phyloP scores from a whole-genome alignment of 2,329 filamentous ascomycete genomes.

The Xylariaceae sp. region DNA sequence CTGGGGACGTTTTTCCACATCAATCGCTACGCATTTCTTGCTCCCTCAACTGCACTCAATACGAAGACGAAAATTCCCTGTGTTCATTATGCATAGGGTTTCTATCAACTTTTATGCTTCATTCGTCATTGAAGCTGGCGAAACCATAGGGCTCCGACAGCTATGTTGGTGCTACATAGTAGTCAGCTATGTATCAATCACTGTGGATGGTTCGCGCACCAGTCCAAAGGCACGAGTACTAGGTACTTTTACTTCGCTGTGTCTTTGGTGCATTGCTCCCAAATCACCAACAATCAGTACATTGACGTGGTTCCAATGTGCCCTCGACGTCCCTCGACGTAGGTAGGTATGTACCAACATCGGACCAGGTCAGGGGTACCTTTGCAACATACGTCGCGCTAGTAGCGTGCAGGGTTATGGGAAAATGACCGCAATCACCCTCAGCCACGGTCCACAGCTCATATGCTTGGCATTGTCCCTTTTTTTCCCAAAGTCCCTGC shows the following conservation, averaged over 20 bases:
- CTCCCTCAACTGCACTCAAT: not conserved
- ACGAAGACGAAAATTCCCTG: not conserved
- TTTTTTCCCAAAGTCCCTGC: not conserved
- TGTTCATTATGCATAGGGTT: not conserved
- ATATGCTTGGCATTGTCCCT: not conserved
- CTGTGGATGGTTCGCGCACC: slow-evolving; percentile 12
- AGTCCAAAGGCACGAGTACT: slow-evolving; percentile 1
- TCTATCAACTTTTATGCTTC: not conserved
- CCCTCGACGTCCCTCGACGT: too few relatives aligned
- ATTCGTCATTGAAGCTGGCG: not conserved
- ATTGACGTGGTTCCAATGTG: slow-evolving; percentile 6
- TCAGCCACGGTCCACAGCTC: slow-evolving; percentile 16
- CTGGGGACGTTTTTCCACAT: slow-evolving; percentile 7
- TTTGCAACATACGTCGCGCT: slow-evolving; percentile 9
- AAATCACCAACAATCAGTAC: slow-evolving; percentile 2
- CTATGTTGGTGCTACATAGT: not conserved
- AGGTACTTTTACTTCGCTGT: slow-evolving; percentile 5
- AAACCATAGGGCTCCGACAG: not conserved
- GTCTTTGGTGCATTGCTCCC: not conserved
- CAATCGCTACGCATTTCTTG: not conserved
- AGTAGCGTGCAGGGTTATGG: slow-evolving; percentile 12
- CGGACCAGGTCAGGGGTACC: slow-evolving; percentile 4
- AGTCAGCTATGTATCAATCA: slow-evolving; percentile 12
- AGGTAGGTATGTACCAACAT: not conserved
- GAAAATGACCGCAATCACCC: slow-evolving; percentile 23